Base-by-base conservation (phyloP, 2,329 filamentous ascomycete species). In the Waltergamsia citrina region DNA sequence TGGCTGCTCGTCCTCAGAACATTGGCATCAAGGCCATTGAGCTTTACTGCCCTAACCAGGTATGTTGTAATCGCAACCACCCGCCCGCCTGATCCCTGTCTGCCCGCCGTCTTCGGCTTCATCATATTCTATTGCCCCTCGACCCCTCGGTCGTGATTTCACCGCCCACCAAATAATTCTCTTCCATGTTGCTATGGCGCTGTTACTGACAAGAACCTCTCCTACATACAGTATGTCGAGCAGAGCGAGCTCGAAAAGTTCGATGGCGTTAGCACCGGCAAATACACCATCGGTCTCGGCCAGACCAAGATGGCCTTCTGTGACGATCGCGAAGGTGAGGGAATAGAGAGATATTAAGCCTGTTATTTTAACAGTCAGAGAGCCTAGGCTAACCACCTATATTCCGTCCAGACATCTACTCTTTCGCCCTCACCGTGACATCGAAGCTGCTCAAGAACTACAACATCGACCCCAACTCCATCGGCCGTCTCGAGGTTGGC, bases 231-330 rank as follows among this genome's bases (percentile, higher is more conserved):
- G 84, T 92, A 85, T 63, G 83, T 92, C 51, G 81, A 88, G 55
- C 85, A 92, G 65, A 60, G 68, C 38, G 83, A 88, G 59, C 74
- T 92, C 43, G 84, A 90, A 62, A 84, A 85, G 63, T 85, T 86
- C 63, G 85, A 92, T 74, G 84, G 83, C 57, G 83, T 85, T 51
- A 74, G 74, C 57, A 59, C 77, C 37, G 85, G 85, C 47, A 92
- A 92, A 67, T 92, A 92, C 71, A 92, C 85, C 53, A 90, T 92
- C 64, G 85, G 85, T 59, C 80, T 92, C 37, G 85, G 85, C 51
- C 85, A 92, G 73, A 90, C 82, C 56, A 86, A 84, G 67, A 92
- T 92, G 85, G 81, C 78, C 69, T 92, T 92, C 66, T 90, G 85
- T 59, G 85, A 92, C 62, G 85, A 92, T 55, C 78, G 83, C 54